Percentiles rank a stretch among this genome's conserved stretches.
Evolutionary conservation across 1,284 basidiomycete genomes (phyloP).

Genomic region (Ganoderma sinense): DNA sequence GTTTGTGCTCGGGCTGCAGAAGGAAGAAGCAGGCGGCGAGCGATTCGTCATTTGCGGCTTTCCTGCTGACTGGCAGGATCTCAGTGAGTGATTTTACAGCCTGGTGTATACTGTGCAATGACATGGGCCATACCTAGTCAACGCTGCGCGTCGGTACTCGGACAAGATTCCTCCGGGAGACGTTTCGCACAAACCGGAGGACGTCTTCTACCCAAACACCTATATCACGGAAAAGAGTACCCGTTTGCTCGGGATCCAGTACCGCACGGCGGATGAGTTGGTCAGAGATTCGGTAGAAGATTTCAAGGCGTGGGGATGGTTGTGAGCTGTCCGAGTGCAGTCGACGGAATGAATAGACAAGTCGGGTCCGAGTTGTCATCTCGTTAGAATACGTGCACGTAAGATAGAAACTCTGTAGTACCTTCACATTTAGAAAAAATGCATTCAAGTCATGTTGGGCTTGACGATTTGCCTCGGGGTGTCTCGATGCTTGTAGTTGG

Average conservation of each 20-base stretch:
- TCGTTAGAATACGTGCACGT: neutral
- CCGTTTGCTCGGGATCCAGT: neutral
- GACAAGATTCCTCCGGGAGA: constrained; percentile 30
- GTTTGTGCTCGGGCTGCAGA: constrained; percentile 59
- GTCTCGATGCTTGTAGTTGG: no score
- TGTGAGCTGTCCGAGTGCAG: neutral
- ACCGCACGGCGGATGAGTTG: neutral
- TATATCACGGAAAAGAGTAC: neutral
- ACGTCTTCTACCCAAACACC: neutral
- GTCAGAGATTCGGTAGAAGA: neutral
- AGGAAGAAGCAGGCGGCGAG: constrained; percentile 61
- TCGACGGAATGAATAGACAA: neutral
- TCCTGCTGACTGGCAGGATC: constrained; percentile 38
- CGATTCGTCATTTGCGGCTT: constrained; percentile 59
- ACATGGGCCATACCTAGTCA: constrained; percentile 12
- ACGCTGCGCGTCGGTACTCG: constrained; percentile 23
- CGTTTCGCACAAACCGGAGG: constrained; percentile 27
- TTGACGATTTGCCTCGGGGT: no score
- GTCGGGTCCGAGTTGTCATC: neutral
- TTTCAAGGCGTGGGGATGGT: constrained; percentile 1
- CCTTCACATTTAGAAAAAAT: no score
- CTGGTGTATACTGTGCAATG: neutral
- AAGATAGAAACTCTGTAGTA: no score
- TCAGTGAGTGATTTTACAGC: constrained; percentile 24
- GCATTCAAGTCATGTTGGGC: no score